These are phyloP conservation scores for Cladosporium oxysporum DNA, from an alignment of 2,329 filamentous ascomycete genomes.

Conservation along the genomic window DNA sequence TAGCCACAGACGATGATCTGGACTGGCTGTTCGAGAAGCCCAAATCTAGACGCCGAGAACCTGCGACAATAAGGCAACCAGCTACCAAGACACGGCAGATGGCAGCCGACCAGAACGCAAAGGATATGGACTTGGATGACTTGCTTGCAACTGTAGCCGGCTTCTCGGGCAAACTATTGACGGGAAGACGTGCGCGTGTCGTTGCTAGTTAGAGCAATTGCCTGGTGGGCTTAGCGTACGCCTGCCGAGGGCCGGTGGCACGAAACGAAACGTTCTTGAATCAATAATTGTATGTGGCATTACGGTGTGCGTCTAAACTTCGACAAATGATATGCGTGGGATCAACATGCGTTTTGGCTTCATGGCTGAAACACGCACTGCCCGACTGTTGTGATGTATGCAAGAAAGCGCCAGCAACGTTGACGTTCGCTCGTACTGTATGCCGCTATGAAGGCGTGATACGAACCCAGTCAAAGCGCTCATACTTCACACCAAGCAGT, in stretches of 20 bases:
- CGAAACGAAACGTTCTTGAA: not conserved
- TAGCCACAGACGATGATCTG: slow-evolving; percentile 25
- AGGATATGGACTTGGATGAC: slow-evolving; percentile 35
- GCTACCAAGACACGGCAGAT: not conserved
- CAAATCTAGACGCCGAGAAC: not conserved
- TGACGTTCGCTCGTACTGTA: not conserved
- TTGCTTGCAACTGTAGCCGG: slow-evolving; percentile 31
- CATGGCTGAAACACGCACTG: not conserved
- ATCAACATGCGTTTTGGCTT: not conserved
- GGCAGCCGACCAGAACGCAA: not conserved
- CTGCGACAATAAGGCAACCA: not conserved
- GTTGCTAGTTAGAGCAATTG: not conserved
- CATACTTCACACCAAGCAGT: not conserved
- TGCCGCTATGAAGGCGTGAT: not conserved
- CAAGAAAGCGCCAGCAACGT: not conserved
- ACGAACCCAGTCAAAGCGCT: not conserved
- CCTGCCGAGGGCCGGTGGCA: not conserved
- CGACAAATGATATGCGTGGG: not conserved
- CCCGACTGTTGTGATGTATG: not conserved
- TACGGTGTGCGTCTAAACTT: not conserved
- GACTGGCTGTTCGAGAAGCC: slow-evolving; percentile 31
- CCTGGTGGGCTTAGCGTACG: not conserved
- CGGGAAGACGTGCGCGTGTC: not conserved
- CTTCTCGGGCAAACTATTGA: slow-evolving; percentile 10
- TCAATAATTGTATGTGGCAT: not conserved